phyloP scores from a whole-genome alignment of 129 eudicot genomes.

The Dittrichia graveolens region DNA sequence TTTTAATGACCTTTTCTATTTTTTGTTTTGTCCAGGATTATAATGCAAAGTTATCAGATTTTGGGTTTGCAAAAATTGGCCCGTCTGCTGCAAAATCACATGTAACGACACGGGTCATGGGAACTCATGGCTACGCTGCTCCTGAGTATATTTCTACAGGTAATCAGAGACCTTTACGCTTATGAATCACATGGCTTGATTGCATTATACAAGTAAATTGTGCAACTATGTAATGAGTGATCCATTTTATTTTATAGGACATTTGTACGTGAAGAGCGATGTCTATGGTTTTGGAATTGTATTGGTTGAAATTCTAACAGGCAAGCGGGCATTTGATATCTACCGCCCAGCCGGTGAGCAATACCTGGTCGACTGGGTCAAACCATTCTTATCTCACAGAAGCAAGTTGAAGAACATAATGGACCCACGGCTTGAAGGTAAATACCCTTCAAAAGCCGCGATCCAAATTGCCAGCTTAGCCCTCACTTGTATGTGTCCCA shows the following conservation, averaged over 20 bases:
- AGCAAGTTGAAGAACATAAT: slow-evolving; percentile 1
- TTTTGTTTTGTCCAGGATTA: slow-evolving; percentile 1
- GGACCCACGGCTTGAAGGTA: slow-evolving; percentile 1
- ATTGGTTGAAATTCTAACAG: slow-evolving; percentile 10
- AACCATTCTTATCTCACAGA: background rate
- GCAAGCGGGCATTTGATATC: slow-evolving; percentile 4
- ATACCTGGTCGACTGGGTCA: slow-evolving; percentile 16
- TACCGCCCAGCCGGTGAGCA: slow-evolving; percentile 1
- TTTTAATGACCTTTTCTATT: background rate
- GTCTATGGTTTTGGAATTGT: slow-evolving; percentile 15
- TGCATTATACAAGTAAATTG: too few relatives aligned
- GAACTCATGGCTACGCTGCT: slow-evolving; percentile 25
- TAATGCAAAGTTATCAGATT: slow-evolving; percentile 20
- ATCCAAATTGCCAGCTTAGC: slow-evolving; percentile 6
- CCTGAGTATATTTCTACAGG: slow-evolving; percentile 19
- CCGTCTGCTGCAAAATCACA: slow-evolving; percentile 1
- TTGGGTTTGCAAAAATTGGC: slow-evolving; percentile 17
- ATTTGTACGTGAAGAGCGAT: slow-evolving; percentile 17
- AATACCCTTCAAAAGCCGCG: slow-evolving; percentile 17
- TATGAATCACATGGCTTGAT: too few relatives aligned
- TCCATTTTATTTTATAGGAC: slow-evolving; percentile 3
- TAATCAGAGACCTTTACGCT: too few relatives aligned
- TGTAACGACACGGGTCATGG: slow-evolving; percentile 18
- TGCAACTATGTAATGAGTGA: background rate
- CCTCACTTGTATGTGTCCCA: background rate